Percentiles rank a stretch among this genome's conserved stretches.
Conservation (phyloP, 768 basidiomycete species). For the Lactifluus hygrophoroides region DNA sequence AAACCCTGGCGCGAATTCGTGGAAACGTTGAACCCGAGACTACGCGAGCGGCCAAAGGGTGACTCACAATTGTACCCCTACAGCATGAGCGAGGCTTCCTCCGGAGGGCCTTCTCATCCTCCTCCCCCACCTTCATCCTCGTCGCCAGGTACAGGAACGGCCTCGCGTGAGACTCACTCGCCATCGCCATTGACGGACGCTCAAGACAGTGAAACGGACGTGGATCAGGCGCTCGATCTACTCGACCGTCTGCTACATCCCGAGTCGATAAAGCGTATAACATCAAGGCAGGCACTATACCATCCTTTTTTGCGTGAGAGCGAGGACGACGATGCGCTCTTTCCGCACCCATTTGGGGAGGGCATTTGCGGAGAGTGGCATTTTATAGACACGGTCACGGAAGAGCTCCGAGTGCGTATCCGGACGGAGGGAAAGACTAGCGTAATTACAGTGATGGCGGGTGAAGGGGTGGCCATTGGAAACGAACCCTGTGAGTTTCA, state of each 20-base stretch:
- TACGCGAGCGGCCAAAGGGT: slow-evolving; percentile 43
- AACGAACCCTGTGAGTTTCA: slow-evolving; percentile 30
- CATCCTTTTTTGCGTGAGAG: slow-evolving; percentile 65
- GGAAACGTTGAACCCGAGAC: slow-evolving; percentile 63
- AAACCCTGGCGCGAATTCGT: slow-evolving; percentile 69
- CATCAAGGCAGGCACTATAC: slow-evolving; percentile 64
- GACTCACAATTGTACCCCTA: slow-evolving; percentile 52
- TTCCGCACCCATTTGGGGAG: slow-evolving; percentile 59
- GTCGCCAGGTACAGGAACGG: slow-evolving; percentile 19
- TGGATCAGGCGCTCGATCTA: slow-evolving; percentile 67
- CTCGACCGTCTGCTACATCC: slow-evolving; percentile 66
- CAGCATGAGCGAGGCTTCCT: slow-evolving; percentile 18
- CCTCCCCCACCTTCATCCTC: slow-evolving; percentile 24
- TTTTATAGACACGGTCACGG: slow-evolving; percentile 49
- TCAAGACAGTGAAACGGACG: slow-evolving; percentile 40
- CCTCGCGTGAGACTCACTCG: slow-evolving; percentile 22
- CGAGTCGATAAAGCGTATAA: slow-evolving; percentile 69
- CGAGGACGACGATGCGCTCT: slow-evolving; percentile 52
- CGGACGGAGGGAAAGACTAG: slow-evolving; percentile 21
- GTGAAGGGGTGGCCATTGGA: slow-evolving; percentile 30
- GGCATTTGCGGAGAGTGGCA: slow-evolving; percentile 62
- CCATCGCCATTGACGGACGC: slow-evolving; percentile 27
- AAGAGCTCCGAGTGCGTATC: slow-evolving; percentile 44
- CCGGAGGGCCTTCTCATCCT: slow-evolving; percentile 24
- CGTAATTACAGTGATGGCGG: slow-evolving; percentile 22